phyloP scores from a whole-genome alignment of 148 eudicot species.

The Rhododendron vialii region DNA sequence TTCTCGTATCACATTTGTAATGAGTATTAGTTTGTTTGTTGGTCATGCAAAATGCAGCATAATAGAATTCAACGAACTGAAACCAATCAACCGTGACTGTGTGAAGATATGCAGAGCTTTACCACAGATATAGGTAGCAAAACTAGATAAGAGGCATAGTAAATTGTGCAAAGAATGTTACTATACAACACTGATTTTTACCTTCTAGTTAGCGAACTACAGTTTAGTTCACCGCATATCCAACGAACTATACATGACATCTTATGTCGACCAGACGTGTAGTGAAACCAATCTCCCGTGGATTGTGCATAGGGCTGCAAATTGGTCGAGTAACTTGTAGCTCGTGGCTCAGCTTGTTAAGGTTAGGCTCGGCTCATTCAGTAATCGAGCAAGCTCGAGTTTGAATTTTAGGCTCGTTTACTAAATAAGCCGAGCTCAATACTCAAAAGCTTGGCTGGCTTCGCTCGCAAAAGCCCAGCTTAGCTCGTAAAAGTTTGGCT shows the following conservation, averaged over 20 bases:
- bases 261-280: neutral
- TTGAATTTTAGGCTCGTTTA: neutral
- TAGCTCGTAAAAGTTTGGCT: no score
- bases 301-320: neutral
- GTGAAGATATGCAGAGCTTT: neutral
- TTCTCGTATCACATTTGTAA: neutral
- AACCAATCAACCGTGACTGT: neutral
- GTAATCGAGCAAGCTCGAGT: neutral
- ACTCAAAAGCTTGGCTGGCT: no score
- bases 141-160: neutral
- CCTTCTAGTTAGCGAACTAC: neutral
- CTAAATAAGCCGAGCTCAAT: neutral
- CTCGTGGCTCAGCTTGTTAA: neutral
- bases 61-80: neutral
- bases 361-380: neutral
- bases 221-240: neutral
- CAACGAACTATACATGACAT: neutral
- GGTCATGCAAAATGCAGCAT: neutral
- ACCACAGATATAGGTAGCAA: neutral
- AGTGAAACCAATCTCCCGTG: neutral
- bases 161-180: neutral
- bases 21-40: neutral
- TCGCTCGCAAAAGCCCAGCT: neutral
- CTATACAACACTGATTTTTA: neutral
- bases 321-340: neutral